Evolutionary conservation across 345 rosid species (phyloP), one percentile per base, ranked within the genome.

Genomic region (Euclidium syriacum): DNA sequence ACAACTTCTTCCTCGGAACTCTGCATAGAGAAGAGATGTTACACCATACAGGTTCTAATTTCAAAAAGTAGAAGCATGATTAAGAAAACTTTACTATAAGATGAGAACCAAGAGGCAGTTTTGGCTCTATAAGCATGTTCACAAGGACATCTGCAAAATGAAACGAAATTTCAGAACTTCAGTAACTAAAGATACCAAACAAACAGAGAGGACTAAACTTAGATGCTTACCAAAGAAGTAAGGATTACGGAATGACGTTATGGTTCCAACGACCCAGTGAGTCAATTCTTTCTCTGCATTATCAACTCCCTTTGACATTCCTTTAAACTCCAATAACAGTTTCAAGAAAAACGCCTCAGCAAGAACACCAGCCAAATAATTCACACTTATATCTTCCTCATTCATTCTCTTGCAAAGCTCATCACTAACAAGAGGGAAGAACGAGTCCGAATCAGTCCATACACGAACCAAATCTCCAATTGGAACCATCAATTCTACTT

Each of bases 281-380:
- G 63, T 77, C 71, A 85, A 39, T 23, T 78, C 79, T 53, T 75
- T 76, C 75, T 75, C 83, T 60, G 73, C 6, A 30, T 68, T 5
- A 30, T 68, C 78, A 17, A 9, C 33, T 41, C 71, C 72, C 17
- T 4, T 1, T 12, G 11, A 12, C 52, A 48, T 23, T 48, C 33
- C 30, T 48, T 19, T 24, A n/a, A 25, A 25, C 8, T 48, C 52
- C 16, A 46, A 10, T 10, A 46, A 11, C 18, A 39, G 16, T 44
- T 80, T 80, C 82, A 84, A 68, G 78, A 78, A 66, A 57, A 82
- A 80, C 4, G 68, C 58, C 71, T 85, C 87, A 2, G 22, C 69
- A 40, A 67, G 17, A 48, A 85, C 62, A 46, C 91, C 84, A 2
- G 75, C 83, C 66, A 85, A 61, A 53, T 71, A 61, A 54, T 63